Base-by-base conservation (phyloP, 148 eudicot species). In the Rhododendron henanense region DNA sequence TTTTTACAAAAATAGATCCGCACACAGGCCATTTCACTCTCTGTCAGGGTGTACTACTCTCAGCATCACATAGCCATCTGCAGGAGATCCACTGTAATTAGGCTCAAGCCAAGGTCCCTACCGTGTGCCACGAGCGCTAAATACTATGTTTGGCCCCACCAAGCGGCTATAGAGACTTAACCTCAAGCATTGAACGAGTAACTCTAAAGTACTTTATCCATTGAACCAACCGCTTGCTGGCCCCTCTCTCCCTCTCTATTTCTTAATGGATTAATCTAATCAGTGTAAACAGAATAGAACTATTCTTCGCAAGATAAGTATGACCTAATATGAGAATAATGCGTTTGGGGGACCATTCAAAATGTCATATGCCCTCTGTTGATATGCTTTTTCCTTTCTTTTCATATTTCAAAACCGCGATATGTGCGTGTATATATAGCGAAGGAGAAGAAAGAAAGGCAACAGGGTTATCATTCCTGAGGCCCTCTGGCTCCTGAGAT, bases 301-400 rank as follows among this genome's bases (percentile, higher is more conserved):
- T 61, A 57, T 78, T 45, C 78, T 85, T 81, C 53, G 51, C 69
- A 55, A 50, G 84, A 33, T 65, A 79, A 85, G 33, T 35, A 48
- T 65, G 65, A 69, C 25, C 73, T 48, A 85, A 25, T 85, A 57
- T n/a, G 80, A 63, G 82, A 83, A 83, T 83, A 87, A 83, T 75
- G 85, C 33, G 33, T 39, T 4, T 1, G 74, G 48, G 78, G 88
- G 88, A 78, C 88, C 88, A 87, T 65, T 79, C 79, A 45, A 84
- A 21, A 45, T 84, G 61, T 41, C 79, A 71, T 14, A 71, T 79
- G 45, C 83, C 76, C 47, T 80, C 5, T 73, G 41, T n/a, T 53
- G 23, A 15, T 41, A 6, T 83, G 37, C 50, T 63, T 65, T 44
- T 78, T 35, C 65, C 39, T 0, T 83, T 3, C 44, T 63, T 77